These are phyloP conservation scores for Penicillium egyptiacum DNA, from an alignment of 495 filamentous ascomycete species.

Conservation along the genomic window DNA sequence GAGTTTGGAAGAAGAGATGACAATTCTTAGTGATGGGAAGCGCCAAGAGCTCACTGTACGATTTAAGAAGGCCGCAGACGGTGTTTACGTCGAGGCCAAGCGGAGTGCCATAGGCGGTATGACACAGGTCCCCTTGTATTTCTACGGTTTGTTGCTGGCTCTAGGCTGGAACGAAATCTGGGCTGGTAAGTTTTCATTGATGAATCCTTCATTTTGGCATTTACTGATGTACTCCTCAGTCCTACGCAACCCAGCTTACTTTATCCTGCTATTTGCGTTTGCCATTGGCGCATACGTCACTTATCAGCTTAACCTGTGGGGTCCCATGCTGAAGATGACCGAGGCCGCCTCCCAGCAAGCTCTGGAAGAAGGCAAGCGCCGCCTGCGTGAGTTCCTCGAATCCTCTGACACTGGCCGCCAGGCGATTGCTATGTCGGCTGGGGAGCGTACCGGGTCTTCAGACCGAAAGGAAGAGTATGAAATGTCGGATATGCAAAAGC, in stretches of 20 bases:
- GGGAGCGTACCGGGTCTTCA: conserved; percentile 22
- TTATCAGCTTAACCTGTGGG: conserved; percentile 90
- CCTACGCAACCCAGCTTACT: conserved; percentile 87
- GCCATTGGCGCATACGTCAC: conserved; percentile 80
- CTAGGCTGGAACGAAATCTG: conserved; percentile 97
- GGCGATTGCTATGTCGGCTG: conserved; percentile 68
- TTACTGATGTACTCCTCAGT: conserved; percentile 53
- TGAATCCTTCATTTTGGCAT: conserved; percentile 3
- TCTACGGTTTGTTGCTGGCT: conserved; percentile 83
- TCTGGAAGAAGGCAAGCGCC: conserved; percentile 83
- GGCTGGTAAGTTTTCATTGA: conserved; percentile 62
- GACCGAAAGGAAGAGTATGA: conserved; percentile 42
- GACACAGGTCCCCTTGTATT: conserved; percentile 90
- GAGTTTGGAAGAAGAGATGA: conserved; percentile 93
- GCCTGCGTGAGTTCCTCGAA: conserved; percentile 82
- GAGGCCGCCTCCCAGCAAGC: conserved; percentile 86
- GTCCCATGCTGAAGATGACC: conserved; percentile 90
- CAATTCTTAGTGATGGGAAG: conserved; percentile 84
- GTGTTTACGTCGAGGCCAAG: conserved; percentile 96
- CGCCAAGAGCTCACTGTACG: conserved; percentile 84
- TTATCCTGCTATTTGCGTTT: conserved; percentile 78
- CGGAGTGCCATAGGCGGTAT: conserved; percentile 93
- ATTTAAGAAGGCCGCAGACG: conserved; percentile 97
- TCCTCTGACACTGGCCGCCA: conserved; percentile 75
- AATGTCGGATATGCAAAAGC: conserved; percentile 45